A percentile compares a stretch with the other conserved stretches of the same genome.
phyloP scores from a whole-genome alignment of 345 rosid genomes.

The Lumnitzera littorea region DNA sequence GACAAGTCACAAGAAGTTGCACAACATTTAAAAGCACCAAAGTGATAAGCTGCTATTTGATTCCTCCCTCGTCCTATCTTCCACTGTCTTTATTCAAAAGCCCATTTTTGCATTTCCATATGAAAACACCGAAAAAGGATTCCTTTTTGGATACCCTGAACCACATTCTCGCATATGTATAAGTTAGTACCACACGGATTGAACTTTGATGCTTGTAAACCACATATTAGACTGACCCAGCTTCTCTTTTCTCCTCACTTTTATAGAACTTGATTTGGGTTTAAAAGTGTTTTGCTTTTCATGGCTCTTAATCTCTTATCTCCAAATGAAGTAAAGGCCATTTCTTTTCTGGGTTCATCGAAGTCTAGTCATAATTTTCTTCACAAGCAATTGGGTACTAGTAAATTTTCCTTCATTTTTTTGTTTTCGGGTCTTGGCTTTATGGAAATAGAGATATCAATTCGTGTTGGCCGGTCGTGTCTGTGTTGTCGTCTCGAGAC shows the following conservation, averaged over 20 bases:
- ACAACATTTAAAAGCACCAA: too few relatives aligned
- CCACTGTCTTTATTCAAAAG: too few relatives aligned
- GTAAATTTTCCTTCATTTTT: not conserved
- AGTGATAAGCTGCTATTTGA: too few relatives aligned
- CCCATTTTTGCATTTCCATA: too few relatives aligned
- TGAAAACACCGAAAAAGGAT: too few relatives aligned
- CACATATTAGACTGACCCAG: not conserved
- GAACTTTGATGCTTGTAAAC: too few relatives aligned
- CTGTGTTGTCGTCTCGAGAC: too few relatives aligned
- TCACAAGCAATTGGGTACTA: slow-evolving; percentile 53
- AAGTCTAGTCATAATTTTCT: slow-evolving; percentile 28
- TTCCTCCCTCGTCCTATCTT: too few relatives aligned
- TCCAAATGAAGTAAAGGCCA: slow-evolving; percentile 48
- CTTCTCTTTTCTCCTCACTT: not conserved
- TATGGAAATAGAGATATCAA: not conserved
- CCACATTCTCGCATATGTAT: too few relatives aligned
- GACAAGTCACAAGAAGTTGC: too few relatives aligned
- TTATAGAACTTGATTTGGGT: not conserved
- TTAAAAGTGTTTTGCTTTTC: not conserved
- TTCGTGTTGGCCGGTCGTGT: not conserved
- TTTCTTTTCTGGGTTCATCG: slow-evolving; percentile 59
- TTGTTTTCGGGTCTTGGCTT: not conserved
- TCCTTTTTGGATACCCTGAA: too few relatives aligned
- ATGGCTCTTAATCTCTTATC: slow-evolving; percentile 72
- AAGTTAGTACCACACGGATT: too few relatives aligned